Percentiles rank a stretch among this genome's conserved stretches.
phyloP scores from a whole-genome alignment of 2,329 filamentous ascomycete genomes.

The Paecilomyces dactylethromorphus region DNA sequence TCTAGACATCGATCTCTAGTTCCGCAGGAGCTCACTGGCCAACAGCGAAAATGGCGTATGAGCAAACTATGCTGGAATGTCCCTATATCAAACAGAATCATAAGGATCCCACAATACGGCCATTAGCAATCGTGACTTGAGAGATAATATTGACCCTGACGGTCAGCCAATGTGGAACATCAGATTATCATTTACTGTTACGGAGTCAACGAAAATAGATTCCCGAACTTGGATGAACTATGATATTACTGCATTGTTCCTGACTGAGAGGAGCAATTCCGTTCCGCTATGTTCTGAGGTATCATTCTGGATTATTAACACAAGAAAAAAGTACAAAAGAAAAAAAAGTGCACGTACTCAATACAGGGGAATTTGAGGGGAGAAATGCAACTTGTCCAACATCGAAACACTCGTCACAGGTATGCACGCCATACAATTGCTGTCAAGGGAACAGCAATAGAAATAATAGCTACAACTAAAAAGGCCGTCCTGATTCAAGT shows the following conservation, averaged over 20 bases:
- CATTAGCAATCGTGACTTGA: not conserved
- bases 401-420: constrained; percentile 14
- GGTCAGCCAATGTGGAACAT: not conserved
- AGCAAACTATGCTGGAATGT: not conserved
- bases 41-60: not conserved
- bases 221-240: not conserved
- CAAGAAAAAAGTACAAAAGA: constrained; percentile 8
- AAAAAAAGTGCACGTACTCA: constrained; percentile 17
- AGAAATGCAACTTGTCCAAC: constrained; percentile 4
- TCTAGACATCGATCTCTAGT: not conserved
- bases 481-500: constrained; percentile 24
- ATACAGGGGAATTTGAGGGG: constrained; percentile 29
- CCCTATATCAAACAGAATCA: not conserved
- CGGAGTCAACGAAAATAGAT: not conserved
- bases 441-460: constrained; percentile 19
- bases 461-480: constrained; percentile 14
- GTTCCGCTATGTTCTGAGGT: not conserved
- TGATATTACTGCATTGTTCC: constrained; percentile 1
- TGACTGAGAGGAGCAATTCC: not conserved
- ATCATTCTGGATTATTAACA: constrained; percentile 6
- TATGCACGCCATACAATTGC: constrained; percentile 24
- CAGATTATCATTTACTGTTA: not conserved
- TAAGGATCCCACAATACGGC: not conserved
- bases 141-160: not conserved
- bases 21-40: not conserved